phyloP scores from a whole-genome alignment of 108 stramenopile genomes.

The Chaetoceros muelleri region DNA sequence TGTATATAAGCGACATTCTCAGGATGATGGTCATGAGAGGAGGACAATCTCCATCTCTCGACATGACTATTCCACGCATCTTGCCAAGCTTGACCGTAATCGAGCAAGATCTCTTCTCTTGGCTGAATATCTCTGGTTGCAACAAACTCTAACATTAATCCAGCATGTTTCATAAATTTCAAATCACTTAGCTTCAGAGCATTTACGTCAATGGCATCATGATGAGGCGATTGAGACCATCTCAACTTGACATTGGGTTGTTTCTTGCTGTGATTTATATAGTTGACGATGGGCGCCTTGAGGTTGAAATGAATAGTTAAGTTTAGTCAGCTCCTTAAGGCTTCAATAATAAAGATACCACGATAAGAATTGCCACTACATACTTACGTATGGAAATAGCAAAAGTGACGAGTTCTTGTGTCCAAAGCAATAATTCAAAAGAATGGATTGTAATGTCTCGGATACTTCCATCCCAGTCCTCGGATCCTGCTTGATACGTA shows the following conservation, averaged over 20 bases:
- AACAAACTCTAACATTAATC: conserved; percentile 28
- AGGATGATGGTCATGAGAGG: background rate
- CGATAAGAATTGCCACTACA: no score
- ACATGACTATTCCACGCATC: conserved; percentile 36
- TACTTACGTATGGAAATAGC: conserved; percentile 20
- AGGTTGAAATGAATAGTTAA: no score
- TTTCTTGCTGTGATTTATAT: conserved; percentile 22
- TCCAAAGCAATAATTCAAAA: conserved; percentile 31
- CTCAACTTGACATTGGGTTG: conserved; percentile 39
- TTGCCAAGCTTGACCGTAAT: conserved; percentile 42
- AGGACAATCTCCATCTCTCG: conserved; percentile 14
- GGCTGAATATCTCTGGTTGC: conserved; percentile 35
- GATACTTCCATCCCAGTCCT: background rate
- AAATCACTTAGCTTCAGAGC: background rate
- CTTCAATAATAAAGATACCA: no score
- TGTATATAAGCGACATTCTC: background rate
- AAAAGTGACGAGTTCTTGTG: conserved; percentile 15
- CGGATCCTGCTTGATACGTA: background rate
- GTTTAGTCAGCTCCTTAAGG: no score
- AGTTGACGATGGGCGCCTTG: conserved; percentile 18
- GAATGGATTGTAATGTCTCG: conserved; percentile 4
- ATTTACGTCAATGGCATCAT: conserved; percentile 1
- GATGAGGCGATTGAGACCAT: conserved; percentile 24
- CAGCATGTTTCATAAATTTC: conserved; percentile 1
- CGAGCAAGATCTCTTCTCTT: conserved; percentile 36